phyloP scores from a whole-genome alignment of 2,329 filamentous ascomycete species.

The Alternaria viburni region DNA sequence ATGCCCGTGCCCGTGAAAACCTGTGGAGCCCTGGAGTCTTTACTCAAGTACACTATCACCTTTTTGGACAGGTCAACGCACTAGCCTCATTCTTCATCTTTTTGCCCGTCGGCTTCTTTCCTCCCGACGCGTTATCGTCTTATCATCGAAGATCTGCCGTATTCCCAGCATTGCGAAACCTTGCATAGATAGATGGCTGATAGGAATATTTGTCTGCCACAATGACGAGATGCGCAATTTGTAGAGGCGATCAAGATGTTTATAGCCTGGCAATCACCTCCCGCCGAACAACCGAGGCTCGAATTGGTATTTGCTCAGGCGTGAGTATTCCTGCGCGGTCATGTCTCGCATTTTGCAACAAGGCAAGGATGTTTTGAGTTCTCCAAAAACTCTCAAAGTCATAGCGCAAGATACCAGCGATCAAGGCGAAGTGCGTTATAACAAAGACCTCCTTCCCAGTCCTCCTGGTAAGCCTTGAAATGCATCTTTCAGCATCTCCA shows the following conservation, averaged over 20 bases:
- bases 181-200: neutral
- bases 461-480: constrained; percentile 12
- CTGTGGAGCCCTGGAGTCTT: neutral
- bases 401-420: constrained; percentile 7
- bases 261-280: neutral
- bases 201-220: neutral
- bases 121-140: constrained; percentile 1
- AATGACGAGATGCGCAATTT: neutral
- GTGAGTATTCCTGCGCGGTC: neutral
- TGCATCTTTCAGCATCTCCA: neutral
- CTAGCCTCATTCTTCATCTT: neutral
- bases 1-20: neutral
- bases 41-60: neutral
- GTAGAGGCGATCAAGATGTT: neutral
- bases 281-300: neutral
- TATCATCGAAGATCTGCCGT: neutral
- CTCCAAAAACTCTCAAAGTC: constrained; percentile 39
- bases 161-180: neutral
- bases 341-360: constrained; percentile 21
- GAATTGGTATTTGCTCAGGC: neutral
- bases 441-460: constrained; percentile 28
- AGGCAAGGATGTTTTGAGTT: constrained; percentile 17
- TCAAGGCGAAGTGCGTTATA: constrained; percentile 19
- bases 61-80: neutral
- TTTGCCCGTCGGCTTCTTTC: constrained; percentile 5